Evolutionary conservation across 768 basidiomycete species (phyloP).

Genomic region (Trametes elegans): DNA sequence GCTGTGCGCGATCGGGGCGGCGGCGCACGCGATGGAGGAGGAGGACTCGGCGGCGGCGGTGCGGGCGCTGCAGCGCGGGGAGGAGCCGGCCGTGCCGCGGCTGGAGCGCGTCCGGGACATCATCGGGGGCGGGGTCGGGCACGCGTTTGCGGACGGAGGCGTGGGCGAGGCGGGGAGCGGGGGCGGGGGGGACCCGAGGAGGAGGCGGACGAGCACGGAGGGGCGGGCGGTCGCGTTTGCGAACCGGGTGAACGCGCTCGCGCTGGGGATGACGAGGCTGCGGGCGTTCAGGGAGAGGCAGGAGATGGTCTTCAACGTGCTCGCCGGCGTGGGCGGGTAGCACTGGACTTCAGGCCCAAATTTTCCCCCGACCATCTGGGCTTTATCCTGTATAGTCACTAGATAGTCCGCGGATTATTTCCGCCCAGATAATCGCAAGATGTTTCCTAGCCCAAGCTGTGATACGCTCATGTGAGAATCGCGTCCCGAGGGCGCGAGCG

Average conservation of each 20-base stretch:
- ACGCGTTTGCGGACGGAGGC: slow-evolving; percentile 4
- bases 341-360: not conserved
- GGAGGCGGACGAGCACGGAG: slow-evolving; percentile 37
- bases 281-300: slow-evolving; percentile 73
- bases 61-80: slow-evolving; percentile 15
- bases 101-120: slow-evolving; percentile 25
- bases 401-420: too few relatives aligned
- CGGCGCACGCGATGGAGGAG: slow-evolving; percentile 25
- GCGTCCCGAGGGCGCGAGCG: too few relatives aligned
- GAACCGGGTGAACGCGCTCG: slow-evolving; percentile 74
- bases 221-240: slow-evolving; percentile 70
- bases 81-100: slow-evolving; percentile 19
- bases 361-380: too few relatives aligned
- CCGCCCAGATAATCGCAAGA: too few relatives aligned
- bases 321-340: slow-evolving; percentile 40
- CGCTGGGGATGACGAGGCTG: slow-evolving; percentile 67
- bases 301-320: slow-evolving; percentile 64
- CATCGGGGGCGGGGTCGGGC: slow-evolving; percentile 26
- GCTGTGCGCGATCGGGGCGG: slow-evolving; percentile 27
- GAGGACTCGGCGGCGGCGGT: slow-evolving; percentile 26
- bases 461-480: too few relatives aligned
- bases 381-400: too few relatives aligned
- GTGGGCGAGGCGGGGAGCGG: not conserved
- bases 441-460: too few relatives aligned
- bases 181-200: slow-evolving; percentile 14